Base-by-base conservation (phyloP, 2,329 filamentous ascomycete species). In the Botryotinia convoluta region DNA sequence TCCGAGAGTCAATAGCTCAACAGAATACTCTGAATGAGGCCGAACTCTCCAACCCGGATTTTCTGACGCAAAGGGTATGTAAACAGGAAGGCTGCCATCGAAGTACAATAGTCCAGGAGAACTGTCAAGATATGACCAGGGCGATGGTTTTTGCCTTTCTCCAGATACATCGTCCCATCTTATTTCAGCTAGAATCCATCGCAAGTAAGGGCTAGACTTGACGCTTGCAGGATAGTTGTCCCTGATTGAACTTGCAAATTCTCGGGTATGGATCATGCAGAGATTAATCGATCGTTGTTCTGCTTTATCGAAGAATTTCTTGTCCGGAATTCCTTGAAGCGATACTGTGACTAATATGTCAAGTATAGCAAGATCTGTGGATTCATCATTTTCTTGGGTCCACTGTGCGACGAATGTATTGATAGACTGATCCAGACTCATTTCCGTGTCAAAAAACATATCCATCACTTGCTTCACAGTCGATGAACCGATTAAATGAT, bases 181-280 rank as follows among this genome's bases (percentile, higher is more conserved):
- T 7, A 45, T 10, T 29, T 64, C 62, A 5, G 39, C 62, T 22
- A 64, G 44, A 18, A 64, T 64, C 62, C 62, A 64, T 3, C n/a
- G 62, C n/a, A 64, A 32, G 22, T 64, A 64, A 32, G 42, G 42
- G n/a, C 62, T 64, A 64, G 62, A 64, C n/a, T 45, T 45, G 9
- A 64, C 45, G 39, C 42, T 45, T 64, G 62, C 10, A 45, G 18
- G 62, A 64, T 32, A 14, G 8, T 45, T 64, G 1, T 64, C 39
- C 22, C n/a, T 64, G 8, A 64, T 64, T 2, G 42, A 64, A 22
- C 3, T 64, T 7, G 62, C 62, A 45, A 64, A 45, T 3, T 14
- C 5, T 45, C 62, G 39, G 8, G 42, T 9, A 32, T 64, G n/a
- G 6, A 12, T 1, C 42, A 45, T 64, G n/a, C 62, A 64, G 0